Evolutionary conservation across 2,329 filamentous ascomycete species (phyloP).

Genomic region (Aspergillus transmontanensis): DNA sequence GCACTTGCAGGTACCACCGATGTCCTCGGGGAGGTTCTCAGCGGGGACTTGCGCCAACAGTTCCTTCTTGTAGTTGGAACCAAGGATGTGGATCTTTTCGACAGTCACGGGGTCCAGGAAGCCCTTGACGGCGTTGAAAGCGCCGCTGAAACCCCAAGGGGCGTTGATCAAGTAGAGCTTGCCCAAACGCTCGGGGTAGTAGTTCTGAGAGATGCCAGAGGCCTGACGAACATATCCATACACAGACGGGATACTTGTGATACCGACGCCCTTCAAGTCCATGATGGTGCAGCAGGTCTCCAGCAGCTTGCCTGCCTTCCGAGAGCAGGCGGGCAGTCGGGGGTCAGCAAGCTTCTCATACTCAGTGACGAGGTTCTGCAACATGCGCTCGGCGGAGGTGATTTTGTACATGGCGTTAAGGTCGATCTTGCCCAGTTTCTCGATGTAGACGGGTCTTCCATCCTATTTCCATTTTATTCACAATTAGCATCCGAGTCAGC

Average conservation of each 20-base stretch:
- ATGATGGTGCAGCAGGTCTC: conserved; percentile 99
- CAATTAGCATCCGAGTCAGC: conserved; percentile 10
- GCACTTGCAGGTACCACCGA: conserved; percentile 84
- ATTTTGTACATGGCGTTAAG: conserved; percentile 88
- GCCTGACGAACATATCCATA: conserved; percentile 86
- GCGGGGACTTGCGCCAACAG: conserved; percentile 80
- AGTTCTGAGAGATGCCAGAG: conserved; percentile 92
- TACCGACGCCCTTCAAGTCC: conserved; percentile 92
- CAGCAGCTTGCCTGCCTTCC: conserved; percentile 83
- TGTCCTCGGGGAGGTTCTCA: conserved; percentile 85
- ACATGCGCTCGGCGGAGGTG: conserved; percentile 89
- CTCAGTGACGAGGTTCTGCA: conserved; percentile 93
- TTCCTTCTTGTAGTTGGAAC: conserved; percentile 78
- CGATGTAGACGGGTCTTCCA: conserved; percentile 95
- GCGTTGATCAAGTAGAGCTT: conserved; percentile 98
- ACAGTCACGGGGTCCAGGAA: conserved; percentile 98
- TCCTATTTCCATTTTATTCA: conserved; percentile 60
- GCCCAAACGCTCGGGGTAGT: conserved; percentile 96
- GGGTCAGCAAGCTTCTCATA: conserved; percentile 96
- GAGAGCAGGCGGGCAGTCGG: conserved; percentile 90
- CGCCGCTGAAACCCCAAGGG: conserved; percentile 88
- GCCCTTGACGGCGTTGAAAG: conserved; percentile 84
- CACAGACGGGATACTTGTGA: conserved; percentile 78
- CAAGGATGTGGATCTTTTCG: conserved; percentile 91
- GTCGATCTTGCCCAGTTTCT: conserved; percentile 92